Evolutionary conservation across 768 basidiomycete genomes (phyloP), one percentile per base, ranked within the genome.

Genomic region (Paxillus ammoniavirescens): DNA sequence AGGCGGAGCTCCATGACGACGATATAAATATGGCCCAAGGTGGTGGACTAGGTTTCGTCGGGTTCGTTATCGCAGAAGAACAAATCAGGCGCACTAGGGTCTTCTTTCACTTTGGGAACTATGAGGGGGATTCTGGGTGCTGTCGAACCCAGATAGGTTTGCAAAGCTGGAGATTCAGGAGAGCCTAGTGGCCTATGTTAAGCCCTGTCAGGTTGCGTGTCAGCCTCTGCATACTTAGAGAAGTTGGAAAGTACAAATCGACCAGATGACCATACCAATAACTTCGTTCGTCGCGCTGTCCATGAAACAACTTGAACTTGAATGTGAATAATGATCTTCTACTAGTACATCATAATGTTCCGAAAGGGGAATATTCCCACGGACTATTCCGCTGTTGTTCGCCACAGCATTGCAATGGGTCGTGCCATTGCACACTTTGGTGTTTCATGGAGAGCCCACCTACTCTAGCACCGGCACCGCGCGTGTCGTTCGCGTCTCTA

Each of bases 401-500:
- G 42, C 49, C 42, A 40, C 57, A 67, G 38, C 56, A 69, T 69
- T 61, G 62, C 65, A 53, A 12, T 33, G 31, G 31, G 26, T 26
- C 26, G 26, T 26, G 26, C 31, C 31, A 33, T 33, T 33, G 26
- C 26, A 26, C 26, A 26, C 6, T 26, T 26, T 44, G 54, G 71
- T 42, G 56, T 49, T 49, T 52, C 52, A 69, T 71, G 57, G 51
- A 64, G 28, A 61, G 45, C 55, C 55, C 66, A 47, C 56, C 57
- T 40, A 51, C 68, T 28, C 28, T 61, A 44, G 49, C 44, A 13
- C 31, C 54, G 30, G 26, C 48, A 31, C 42, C 73, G 53, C 83
- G 84, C 59, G 73, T 89, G 54, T 81, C 87, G 17, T 89, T 89
- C 70, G 78, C 90, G 47, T 82, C 84, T 46, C 72, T 92, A 64